phyloP scores from a whole-genome alignment of 352 stramenopile genomes.

The Pythium oligandrum region DNA sequence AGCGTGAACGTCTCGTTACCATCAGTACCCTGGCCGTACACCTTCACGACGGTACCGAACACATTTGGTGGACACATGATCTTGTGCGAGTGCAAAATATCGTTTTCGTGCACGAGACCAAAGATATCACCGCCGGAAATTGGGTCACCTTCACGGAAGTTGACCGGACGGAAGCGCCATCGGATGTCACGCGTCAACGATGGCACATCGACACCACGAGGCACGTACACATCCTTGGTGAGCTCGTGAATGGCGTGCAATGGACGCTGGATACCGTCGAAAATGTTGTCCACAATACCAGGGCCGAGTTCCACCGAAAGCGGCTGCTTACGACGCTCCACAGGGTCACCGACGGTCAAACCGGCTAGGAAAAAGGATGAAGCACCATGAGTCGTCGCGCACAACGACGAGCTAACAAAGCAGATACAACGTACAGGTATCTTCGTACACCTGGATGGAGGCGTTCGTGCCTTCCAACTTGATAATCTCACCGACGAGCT shows the following conservation, averaged over 20 bases:
- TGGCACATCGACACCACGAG: constrained; percentile 95
- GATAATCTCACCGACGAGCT: constrained; percentile 99
- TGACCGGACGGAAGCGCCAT: constrained; percentile 95
- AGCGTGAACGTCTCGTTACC: constrained; percentile 96
- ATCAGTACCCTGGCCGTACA: constrained; percentile 95
- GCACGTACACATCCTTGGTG: constrained; percentile 97
- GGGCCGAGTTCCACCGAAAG: constrained; percentile 98
- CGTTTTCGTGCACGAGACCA: constrained; percentile 98
- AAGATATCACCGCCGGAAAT: constrained; percentile 99
- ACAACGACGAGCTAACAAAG: too few relatives aligned
- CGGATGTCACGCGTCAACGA: constrained; percentile 91
- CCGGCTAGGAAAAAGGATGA: constrained; percentile 47
- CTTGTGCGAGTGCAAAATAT: constrained; percentile 98
- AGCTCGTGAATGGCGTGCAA: constrained; percentile 95
- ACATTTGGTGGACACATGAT: constrained; percentile 99
- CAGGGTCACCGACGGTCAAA: constrained; percentile 97
- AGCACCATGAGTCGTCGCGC: too few relatives aligned
- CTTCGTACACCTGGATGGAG: constrained; percentile 99
- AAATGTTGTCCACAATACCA: constrained; percentile 99
- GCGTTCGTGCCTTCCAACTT: constrained; percentile 99
- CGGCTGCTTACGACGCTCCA: constrained; percentile 96
- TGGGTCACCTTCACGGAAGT: constrained; percentile 91
- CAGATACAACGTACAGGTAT: constrained; percentile 77
- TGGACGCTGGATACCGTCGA: constrained; percentile 99
- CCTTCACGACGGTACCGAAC: constrained; percentile 98